A percentile compares a stretch with the other conserved stretches of the same genome.
Conservation (phyloP, 495 filamentous ascomycete genomes). For the Tirmania nivea region DNA sequence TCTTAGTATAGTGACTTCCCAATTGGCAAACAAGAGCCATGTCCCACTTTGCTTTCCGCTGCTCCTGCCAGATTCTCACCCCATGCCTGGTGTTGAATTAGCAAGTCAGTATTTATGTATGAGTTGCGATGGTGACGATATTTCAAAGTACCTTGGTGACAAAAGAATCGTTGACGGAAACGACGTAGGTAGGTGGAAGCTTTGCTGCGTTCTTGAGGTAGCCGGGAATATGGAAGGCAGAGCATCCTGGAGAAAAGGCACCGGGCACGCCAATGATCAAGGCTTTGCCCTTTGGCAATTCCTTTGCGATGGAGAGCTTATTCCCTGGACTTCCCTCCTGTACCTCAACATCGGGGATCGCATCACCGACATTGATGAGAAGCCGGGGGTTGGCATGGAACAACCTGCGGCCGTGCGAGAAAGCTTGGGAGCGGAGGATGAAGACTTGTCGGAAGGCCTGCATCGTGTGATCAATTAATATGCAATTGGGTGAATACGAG, state of each 20-base stretch:
- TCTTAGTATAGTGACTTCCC: background rate
- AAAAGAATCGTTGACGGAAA: conserved; percentile 87
- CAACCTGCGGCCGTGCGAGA: background rate
- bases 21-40: background rate
- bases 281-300: conserved; percentile 39
- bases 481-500: too few relatives aligned
- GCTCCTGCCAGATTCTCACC: background rate
- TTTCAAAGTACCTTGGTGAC: conserved; percentile 37
- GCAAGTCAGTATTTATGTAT: background rate
- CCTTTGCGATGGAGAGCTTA: conserved; percentile 64
- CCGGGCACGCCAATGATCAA: conserved; percentile 80
- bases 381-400: background rate
- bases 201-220: conserved; percentile 60
- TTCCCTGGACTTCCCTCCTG: conserved; percentile 50
- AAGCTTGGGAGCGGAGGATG: background rate
- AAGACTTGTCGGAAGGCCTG: too few relatives aligned
- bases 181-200: conserved; percentile 49
- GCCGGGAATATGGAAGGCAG: conserved; percentile 53
- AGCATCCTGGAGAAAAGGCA: conserved; percentile 41
- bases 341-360: conserved; percentile 36
- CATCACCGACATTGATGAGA: conserved; percentile 36
- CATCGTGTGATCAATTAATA: too few relatives aligned
- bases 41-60: background rate
- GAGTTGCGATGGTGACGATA: background rate
- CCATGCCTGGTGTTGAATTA: background rate